Evolutionary conservation across 2,329 filamentous ascomycete genomes (phyloP).

Genomic region (Rosellinia necatrix): DNA sequence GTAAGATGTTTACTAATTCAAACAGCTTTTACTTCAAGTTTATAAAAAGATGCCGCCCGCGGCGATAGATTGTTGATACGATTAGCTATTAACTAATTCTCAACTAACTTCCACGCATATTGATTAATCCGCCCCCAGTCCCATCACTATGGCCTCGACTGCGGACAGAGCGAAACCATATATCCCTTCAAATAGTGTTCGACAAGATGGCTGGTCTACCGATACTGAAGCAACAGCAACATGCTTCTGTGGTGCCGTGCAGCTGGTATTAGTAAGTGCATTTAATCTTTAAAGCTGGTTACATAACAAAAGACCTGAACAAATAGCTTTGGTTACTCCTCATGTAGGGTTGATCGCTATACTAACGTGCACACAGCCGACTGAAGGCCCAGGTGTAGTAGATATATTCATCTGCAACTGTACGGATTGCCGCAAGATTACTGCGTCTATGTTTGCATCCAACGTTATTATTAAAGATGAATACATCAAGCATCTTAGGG

Average conservation of each 20-base stretch:
- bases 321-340: no score
- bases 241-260: constrained; percentile 62
- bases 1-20: background rate
- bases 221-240: constrained; percentile 58
- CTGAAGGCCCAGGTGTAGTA: constrained; percentile 49
- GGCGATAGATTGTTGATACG: background rate
- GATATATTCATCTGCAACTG: constrained; percentile 64
- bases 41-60: background rate
- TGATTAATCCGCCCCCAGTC: background rate
- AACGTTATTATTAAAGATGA: constrained; percentile 58
- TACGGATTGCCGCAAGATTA: constrained; percentile 65
- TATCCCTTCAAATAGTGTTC: constrained; percentile 44
- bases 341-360: background rate
- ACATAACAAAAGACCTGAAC: no score
- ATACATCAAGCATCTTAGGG: constrained; percentile 54
- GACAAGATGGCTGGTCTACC: constrained; percentile 50
- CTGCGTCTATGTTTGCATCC: constrained; percentile 64
- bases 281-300: background rate
- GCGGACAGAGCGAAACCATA: constrained; percentile 29
- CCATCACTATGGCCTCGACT: constrained; percentile 11
- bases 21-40: background rate
- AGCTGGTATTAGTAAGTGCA: constrained; percentile 55
- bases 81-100: no score
- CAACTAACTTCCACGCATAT: no score
- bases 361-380: constrained; percentile 45